Percentiles rank a stretch among this genome's conserved stretches.
Conservation (phyloP, 2,329 filamentous ascomycete genomes). For the Allantophomopsis cytisporea region DNA sequence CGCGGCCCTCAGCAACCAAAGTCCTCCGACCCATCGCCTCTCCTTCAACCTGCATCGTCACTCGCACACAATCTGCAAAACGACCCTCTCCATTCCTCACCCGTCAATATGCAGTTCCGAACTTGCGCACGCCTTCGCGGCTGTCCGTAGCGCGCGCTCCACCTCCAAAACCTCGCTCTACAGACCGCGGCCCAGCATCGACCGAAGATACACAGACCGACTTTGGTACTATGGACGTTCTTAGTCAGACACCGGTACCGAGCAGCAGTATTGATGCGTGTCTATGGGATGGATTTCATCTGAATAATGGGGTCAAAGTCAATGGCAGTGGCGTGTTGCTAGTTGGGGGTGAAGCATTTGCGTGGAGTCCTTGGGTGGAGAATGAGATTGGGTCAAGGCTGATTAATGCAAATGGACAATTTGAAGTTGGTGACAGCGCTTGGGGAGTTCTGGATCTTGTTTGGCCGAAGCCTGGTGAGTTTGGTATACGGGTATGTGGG, state of each 20-base stretch:
- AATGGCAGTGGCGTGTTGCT: constrained; percentile 64
- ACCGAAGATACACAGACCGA: constrained; percentile 52
- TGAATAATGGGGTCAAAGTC: constrained; percentile 64
- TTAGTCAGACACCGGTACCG: constrained; percentile 61
- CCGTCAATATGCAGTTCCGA: not conserved
- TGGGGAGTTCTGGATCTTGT: constrained; percentile 67
- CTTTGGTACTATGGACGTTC: constrained; percentile 65
- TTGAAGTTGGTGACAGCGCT: constrained; percentile 55
- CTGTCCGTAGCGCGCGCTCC: constrained; percentile 3
- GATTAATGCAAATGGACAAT: constrained; percentile 67
- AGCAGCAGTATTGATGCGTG: constrained; percentile 77
- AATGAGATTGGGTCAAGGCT: constrained; percentile 28
- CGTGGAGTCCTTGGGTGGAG: constrained; percentile 70
- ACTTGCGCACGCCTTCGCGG: not conserved
- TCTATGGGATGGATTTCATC: constrained; percentile 68
- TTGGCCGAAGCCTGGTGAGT: constrained; percentile 79
- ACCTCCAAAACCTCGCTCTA: constrained; percentile 19
- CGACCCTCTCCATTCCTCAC: no score
- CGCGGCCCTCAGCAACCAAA: no score
- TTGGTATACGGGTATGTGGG: not conserved
- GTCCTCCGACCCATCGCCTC: no score
- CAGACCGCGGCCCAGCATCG: constrained; percentile 46
- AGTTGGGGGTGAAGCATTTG: constrained; percentile 75
- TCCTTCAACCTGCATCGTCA: no score
- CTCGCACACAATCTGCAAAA: no score